A percentile compares a stretch with the other conserved stretches of the same genome.
Conservation (phyloP, 257 asterid species). For the Sherardia arvensis region DNA sequence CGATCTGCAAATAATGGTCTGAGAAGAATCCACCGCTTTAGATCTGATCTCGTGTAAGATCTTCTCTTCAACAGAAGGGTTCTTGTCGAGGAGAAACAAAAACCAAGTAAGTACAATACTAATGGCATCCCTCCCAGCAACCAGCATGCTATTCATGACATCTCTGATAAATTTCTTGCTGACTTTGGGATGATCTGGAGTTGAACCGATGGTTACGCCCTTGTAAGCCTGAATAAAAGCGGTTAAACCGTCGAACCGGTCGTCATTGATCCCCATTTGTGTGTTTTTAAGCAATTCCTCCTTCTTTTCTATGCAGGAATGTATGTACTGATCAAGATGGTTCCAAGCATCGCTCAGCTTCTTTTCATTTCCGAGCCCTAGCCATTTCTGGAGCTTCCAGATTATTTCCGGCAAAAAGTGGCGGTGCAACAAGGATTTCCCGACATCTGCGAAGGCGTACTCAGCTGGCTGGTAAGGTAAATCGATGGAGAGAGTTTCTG, state of each 20-base stretch:
- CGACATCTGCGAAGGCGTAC: neutral
- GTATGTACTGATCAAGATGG: neutral
- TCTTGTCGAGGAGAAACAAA: too few relatives aligned
- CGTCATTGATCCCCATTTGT: neutral
- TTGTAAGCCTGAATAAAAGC: conserved; percentile 14
- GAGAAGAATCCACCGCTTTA: too few relatives aligned
- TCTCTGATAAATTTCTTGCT: too few relatives aligned
- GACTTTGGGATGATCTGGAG: neutral
- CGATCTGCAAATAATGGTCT: too few relatives aligned
- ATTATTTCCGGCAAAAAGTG: too few relatives aligned
- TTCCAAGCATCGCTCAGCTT: too few relatives aligned
- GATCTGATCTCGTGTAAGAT: too few relatives aligned
- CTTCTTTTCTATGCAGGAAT: neutral
- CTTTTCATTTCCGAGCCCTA: too few relatives aligned
- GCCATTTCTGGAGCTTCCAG: too few relatives aligned
- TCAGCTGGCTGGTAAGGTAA: neutral
- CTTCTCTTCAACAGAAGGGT: too few relatives aligned
- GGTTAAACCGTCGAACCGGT: conserved; percentile 7
- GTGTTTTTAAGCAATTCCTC: neutral
- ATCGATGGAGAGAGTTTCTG: neutral
- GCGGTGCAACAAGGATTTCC: neutral
- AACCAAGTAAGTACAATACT: conserved; percentile 33
- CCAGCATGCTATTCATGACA: conserved; percentile 20
- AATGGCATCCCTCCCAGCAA: conserved; percentile 42
- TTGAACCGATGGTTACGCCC: neutral